A percentile compares a stretch with the other conserved stretches of the same genome.
Evolutionary conservation across 1,284 basidiomycete genomes (phyloP).

Genomic region (Filobasidium uniguttulatum): DNA sequence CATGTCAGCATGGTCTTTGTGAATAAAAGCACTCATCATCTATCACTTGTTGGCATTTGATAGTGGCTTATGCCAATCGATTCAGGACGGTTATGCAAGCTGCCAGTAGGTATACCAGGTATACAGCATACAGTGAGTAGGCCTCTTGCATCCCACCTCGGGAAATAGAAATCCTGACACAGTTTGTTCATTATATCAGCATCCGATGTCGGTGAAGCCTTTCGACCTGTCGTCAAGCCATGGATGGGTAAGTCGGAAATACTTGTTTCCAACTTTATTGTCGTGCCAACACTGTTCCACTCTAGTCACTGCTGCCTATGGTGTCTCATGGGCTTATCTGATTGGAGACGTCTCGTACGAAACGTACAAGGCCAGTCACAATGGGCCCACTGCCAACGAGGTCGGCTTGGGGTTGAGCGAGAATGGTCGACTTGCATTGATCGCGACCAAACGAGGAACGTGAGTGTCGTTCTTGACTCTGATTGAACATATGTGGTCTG

Average conservation of each 20-base stretch:
- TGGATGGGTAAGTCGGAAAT: constrained; percentile 41
- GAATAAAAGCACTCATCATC: background rate
- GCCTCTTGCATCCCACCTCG: constrained; percentile 20
- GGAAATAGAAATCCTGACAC: too few relatives aligned
- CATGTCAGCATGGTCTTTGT: background rate
- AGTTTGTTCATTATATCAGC: too few relatives aligned
- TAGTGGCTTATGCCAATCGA: constrained; percentile 65
- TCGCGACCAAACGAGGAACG: constrained; percentile 59
- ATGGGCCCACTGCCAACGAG: constrained; percentile 58
- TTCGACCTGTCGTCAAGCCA: constrained; percentile 72
- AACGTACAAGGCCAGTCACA: constrained; percentile 66
- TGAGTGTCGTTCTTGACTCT: constrained; percentile 4
- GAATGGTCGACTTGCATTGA: constrained; percentile 53
- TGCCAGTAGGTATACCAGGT: constrained; percentile 62
- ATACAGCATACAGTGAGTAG: constrained; percentile 44
- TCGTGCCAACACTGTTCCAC: constrained; percentile 1
- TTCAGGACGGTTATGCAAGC: constrained; percentile 62
- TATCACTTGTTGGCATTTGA: constrained; percentile 26
- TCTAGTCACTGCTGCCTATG: constrained; percentile 50
- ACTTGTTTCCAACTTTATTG: background rate
- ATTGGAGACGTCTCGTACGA: constrained; percentile 79
- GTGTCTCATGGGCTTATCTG: constrained; percentile 64
- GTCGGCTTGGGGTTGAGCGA: constrained; percentile 60
- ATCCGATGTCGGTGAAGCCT: constrained; percentile 83
- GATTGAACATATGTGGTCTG: constrained; percentile 8